Evolutionary conservation across 768 basidiomycete species (phyloP).

Genomic region (Mycena latifolia): DNA sequence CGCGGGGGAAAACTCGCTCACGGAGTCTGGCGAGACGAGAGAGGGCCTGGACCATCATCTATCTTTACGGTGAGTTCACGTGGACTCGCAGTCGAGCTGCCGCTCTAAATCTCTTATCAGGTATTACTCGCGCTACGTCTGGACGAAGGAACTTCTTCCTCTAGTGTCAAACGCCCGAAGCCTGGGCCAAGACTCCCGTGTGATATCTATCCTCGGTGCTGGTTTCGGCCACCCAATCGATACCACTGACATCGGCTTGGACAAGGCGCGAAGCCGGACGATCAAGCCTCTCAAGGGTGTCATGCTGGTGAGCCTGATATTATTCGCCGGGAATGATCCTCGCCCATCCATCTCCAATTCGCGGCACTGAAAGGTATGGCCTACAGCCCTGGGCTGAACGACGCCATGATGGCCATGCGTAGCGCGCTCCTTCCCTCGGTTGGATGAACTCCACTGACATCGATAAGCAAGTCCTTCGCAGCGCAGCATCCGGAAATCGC

Average conservation of each 20-base stretch:
- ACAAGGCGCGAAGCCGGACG: slow-evolving; percentile 47
- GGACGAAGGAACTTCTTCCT: slow-evolving; percentile 48
- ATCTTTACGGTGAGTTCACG: slow-evolving; percentile 44
- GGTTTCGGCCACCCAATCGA: slow-evolving; percentile 35
- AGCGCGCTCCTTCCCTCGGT: no score
- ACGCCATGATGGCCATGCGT: slow-evolving; percentile 12
- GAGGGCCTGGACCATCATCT: slow-evolving; percentile 51
- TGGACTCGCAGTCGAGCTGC: slow-evolving; percentile 35
- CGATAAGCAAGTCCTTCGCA: neutral
- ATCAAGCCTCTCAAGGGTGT: slow-evolving; percentile 40
- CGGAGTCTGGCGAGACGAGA: slow-evolving; percentile 44
- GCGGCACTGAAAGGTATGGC: slow-evolving; percentile 7
- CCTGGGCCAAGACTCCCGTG: slow-evolving; percentile 33
- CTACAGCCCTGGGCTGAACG: slow-evolving; percentile 4
- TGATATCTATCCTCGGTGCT: slow-evolving; percentile 24
- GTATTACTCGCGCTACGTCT: slow-evolving; percentile 50
- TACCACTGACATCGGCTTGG: slow-evolving; percentile 45
- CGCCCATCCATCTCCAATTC: neutral
- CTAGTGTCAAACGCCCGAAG: slow-evolving; percentile 44
- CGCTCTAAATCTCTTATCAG: no score
- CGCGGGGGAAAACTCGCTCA: slow-evolving; percentile 44
- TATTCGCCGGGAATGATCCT: no score
- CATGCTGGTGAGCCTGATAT: slow-evolving; percentile 31
- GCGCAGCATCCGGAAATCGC: slow-evolving; percentile 1
- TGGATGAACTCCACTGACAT: no score